Conservation (phyloP, 2,329 filamentous ascomycete genomes). For the Calonectria hongkongensis region DNA sequence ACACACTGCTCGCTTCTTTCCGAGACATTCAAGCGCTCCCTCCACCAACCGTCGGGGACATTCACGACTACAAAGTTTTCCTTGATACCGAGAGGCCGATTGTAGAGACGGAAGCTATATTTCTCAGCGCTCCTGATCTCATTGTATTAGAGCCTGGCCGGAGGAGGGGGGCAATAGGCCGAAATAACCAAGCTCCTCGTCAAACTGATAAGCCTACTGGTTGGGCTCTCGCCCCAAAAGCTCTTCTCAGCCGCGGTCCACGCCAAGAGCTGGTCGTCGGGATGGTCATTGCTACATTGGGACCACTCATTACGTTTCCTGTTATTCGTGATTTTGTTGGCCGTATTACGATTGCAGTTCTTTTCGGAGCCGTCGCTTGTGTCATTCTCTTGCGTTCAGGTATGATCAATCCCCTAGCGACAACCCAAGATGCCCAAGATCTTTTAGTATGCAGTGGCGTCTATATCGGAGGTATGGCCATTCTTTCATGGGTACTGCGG, state of each 20-base stretch:
- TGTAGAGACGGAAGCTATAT: conserved; percentile 75
- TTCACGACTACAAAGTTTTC: conserved; percentile 69
- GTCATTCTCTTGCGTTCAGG: conserved; percentile 56
- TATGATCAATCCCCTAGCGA: conserved; percentile 40
- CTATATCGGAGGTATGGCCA: conserved; percentile 62
- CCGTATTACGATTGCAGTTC: conserved; percentile 73
- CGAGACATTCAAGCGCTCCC: conserved; percentile 70
- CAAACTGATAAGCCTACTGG: neutral
- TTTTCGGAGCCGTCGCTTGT: conserved; percentile 69
- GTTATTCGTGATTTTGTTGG: conserved; percentile 74
- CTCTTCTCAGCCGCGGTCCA: conserved; percentile 16
- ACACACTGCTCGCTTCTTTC: conserved; percentile 77
- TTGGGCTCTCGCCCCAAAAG: neutral
- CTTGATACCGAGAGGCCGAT: conserved; percentile 73
- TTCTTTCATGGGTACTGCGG: conserved; percentile 50
- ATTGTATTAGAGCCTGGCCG: conserved; percentile 59
- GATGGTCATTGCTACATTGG: conserved; percentile 63
- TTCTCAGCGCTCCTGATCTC: conserved; percentile 73
- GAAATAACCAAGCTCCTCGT: conserved; percentile 39
- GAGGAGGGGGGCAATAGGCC: conserved; percentile 31
- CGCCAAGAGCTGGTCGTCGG: conserved; percentile 43
- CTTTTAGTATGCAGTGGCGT: conserved; percentile 55
- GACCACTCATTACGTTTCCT: conserved; percentile 75
- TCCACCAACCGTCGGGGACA: conserved; percentile 69
- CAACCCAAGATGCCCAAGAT: conserved; percentile 46